Percentiles rank a stretch among this genome's conserved stretches.
Conservation (phyloP, 208 protist genomes). For the Crithidia fasciculata region DNA sequence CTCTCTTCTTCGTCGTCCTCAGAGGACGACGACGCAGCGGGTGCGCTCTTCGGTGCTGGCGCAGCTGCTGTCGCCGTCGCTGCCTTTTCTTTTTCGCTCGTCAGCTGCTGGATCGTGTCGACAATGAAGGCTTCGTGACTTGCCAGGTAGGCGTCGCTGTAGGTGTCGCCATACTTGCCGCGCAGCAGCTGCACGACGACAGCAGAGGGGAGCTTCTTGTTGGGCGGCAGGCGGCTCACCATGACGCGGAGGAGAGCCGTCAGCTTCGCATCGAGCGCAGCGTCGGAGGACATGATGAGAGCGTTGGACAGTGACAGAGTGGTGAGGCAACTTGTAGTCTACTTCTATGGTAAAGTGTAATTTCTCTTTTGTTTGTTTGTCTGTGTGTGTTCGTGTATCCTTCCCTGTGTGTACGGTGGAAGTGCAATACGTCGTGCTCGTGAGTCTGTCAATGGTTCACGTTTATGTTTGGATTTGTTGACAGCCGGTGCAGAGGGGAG, state of each 20-base stretch:
- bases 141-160: slow-evolving; percentile 60
- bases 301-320: not conserved
- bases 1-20: slow-evolving; percentile 12
- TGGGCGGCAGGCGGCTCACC: slow-evolving; percentile 65
- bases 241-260: slow-evolving; percentile 68
- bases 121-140: slow-evolving; percentile 55
- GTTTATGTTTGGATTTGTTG: too few relatives aligned
- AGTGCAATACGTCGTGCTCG: not conserved
- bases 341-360: too few relatives aligned
- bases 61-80: slow-evolving; percentile 2
- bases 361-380: too few relatives aligned
- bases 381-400: not conserved
- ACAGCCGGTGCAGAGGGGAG: too few relatives aligned
- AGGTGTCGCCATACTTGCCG: slow-evolving; percentile 63
- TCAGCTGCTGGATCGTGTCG: slow-evolving; percentile 48
- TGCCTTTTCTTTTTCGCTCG: slow-evolving; percentile 27
- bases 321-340: not conserved
- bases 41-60: not conserved
- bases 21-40: not conserved
- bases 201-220: slow-evolving; percentile 70
- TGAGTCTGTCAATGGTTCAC: too few relatives aligned
- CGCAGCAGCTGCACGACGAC: slow-evolving; percentile 77
- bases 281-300: slow-evolving; percentile 31
- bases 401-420: not conserved
- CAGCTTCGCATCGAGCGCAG: slow-evolving; percentile 70